Evolutionary conservation across 345 rosid genomes (phyloP).

Genomic region (Lepidium africanum): DNA sequence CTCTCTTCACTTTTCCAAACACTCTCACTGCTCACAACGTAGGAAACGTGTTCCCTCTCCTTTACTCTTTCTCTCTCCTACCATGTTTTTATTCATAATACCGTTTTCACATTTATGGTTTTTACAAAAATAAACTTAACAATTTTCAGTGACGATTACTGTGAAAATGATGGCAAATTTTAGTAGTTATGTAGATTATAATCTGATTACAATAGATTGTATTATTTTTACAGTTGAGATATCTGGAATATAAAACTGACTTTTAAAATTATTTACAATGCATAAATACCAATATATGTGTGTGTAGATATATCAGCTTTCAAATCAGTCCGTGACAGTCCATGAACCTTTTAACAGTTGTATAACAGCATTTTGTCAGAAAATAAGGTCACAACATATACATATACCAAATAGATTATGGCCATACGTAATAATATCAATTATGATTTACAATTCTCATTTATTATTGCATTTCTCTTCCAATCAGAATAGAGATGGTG

Average conservation of each 20-base stretch:
- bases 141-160: not conserved
- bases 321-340: slow-evolving; percentile 28
- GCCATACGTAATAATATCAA: slow-evolving; percentile 21
- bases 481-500: not conserved
- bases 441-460: not conserved
- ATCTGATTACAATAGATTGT: too few relatives aligned
- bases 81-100: not conserved
- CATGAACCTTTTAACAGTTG: slow-evolving; percentile 29
- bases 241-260: not conserved
- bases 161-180: too few relatives aligned
- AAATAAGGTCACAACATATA: slow-evolving; percentile 29
- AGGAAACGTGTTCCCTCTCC: not conserved
- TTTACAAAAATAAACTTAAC: not conserved
- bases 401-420: slow-evolving; percentile 15
- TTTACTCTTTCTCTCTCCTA: slow-evolving; percentile 3
- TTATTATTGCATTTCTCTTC: slow-evolving; percentile 4
- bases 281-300: not conserved
- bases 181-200: too few relatives aligned
- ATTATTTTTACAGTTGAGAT: not conserved
- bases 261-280: not conserved
- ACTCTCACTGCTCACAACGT: slow-evolving; percentile 29
- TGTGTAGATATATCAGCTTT: not conserved
- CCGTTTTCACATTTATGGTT: slow-evolving; percentile 12
- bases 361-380: slow-evolving; percentile 31
- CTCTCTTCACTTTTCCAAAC: slow-evolving; percentile 18